phyloP scores from a whole-genome alignment of 352 stramenopile species.

The Phytophthora megakarya region DNA sequence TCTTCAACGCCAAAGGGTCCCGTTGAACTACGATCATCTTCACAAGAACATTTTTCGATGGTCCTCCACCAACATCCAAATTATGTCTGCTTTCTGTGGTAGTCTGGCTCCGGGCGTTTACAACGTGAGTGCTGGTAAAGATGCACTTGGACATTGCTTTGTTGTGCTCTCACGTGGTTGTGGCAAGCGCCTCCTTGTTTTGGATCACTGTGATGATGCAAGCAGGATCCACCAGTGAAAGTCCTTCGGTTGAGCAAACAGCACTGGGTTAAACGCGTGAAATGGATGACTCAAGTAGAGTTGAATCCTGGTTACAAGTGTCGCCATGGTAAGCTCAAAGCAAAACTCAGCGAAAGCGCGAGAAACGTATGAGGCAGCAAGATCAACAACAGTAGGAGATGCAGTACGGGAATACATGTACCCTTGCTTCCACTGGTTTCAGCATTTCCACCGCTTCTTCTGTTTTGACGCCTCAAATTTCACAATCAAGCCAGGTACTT shows the following conservation, averaged over 20 bases:
- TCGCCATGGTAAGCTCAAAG: neutral
- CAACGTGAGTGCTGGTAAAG: neutral
- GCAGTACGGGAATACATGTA: neutral
- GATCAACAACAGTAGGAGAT: neutral
- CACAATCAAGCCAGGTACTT: slow-evolving; percentile 9
- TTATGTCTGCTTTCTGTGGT: no score
- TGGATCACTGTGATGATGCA: neutral
- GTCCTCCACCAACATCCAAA: no score
- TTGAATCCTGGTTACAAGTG: neutral
- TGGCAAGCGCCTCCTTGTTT: neutral
- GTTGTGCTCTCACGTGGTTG: neutral
- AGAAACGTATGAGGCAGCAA: neutral
- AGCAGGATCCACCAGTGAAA: neutral
- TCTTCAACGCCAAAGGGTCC: neutral
- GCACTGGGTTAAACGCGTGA: no score
- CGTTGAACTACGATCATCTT: neutral
- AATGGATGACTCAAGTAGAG: neutral
- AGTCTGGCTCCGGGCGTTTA: neutral
- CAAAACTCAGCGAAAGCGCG: neutral
- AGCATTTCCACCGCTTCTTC: neutral
- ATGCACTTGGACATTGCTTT: slow-evolving; percentile 2
- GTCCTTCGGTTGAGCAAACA: no score
- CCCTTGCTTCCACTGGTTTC: neutral
- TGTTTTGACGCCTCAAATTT: neutral
- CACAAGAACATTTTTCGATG: neutral